Percentiles rank a stretch among this genome's conserved stretches.
These are phyloP conservation scores for Dispira parvispora DNA, from an alignment of 192 early-diverging fungal genomes.

Conservation along the genomic window DNA sequence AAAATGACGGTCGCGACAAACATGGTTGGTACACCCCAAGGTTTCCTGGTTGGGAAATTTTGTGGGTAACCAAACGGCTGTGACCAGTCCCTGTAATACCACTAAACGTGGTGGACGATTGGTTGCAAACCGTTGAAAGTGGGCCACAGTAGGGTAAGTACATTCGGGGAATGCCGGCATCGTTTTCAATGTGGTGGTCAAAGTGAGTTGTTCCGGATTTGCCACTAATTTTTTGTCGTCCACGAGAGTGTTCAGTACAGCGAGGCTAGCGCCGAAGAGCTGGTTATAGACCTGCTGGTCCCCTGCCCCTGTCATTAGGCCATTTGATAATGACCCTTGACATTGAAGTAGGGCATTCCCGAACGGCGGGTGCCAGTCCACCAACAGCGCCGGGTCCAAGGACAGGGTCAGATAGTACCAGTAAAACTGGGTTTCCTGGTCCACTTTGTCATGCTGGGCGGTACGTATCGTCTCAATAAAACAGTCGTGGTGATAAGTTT, in stretches of 20 bases:
- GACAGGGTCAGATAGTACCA: background rate
- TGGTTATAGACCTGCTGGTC: background rate
- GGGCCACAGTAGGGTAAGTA: background rate
- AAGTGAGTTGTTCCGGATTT: background rate
- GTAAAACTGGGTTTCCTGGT: background rate
- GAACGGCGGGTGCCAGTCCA: background rate
- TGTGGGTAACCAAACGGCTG: background rate
- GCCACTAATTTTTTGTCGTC: background rate
- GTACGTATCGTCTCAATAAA: no score
- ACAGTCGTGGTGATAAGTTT: no score
- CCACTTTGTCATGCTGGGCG: background rate
- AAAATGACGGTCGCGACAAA: background rate
- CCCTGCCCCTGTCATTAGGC: background rate
- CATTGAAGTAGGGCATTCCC: background rate
- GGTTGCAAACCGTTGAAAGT: background rate
- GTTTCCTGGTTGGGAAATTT: background rate
- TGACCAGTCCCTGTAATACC: background rate
- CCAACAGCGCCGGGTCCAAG: background rate
- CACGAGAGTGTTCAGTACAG: background rate
- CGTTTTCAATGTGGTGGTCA: background rate
- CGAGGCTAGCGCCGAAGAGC: background rate
- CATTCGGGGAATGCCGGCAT: background rate
- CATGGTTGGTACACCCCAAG: background rate
- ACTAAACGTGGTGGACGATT: background rate
- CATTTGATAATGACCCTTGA: background rate